These are phyloP conservation scores for Rubroboletus satanas DNA, from an alignment of 768 basidiomycete genomes.

Conservation along the genomic window DNA sequence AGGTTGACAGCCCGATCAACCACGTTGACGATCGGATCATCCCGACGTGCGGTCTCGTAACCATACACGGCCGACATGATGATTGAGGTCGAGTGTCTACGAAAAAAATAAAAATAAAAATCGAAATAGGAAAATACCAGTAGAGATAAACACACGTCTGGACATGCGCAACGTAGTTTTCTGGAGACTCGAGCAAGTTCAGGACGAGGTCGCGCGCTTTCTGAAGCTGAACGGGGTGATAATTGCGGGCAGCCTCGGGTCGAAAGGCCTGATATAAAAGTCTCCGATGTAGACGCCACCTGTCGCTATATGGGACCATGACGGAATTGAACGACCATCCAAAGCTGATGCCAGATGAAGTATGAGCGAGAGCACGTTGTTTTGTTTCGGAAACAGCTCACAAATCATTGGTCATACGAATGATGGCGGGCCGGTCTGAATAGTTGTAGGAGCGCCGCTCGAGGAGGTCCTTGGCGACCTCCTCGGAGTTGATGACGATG, in stretches of 20 bases:
- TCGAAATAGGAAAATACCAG: neutral
- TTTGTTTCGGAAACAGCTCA: conserved; percentile 2
- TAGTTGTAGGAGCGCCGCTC: conserved; percentile 44
- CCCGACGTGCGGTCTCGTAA: conserved; percentile 21
- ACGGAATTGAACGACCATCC: conserved; percentile 31
- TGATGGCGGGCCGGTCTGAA: conserved; percentile 38
- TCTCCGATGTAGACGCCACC: conserved; percentile 29
- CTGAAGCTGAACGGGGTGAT: conserved; percentile 23
- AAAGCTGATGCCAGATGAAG: conserved; percentile 11
- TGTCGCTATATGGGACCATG: conserved; percentile 25
- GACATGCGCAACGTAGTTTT: conserved; percentile 17
- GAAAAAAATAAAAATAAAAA: neutral
- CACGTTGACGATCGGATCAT: conserved; percentile 27
- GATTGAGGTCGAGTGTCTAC: conserved; percentile 24
- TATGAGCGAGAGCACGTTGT: neutral
- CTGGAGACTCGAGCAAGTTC: conserved; percentile 23
- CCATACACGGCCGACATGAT: conserved; percentile 33
- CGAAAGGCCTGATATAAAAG: conserved; percentile 30
- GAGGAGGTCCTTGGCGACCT: conserved; percentile 40
- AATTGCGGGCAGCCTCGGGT: conserved; percentile 13
- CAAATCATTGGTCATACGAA: conserved; percentile 30
- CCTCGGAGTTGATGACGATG: conserved; percentile 39
- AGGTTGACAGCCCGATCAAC: conserved; percentile 25
- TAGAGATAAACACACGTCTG: conserved; percentile 19
- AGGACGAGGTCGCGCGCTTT: conserved; percentile 25